Base-by-base conservation (phyloP, 2,329 filamentous ascomycete genomes). In the Trichoderma koningii region DNA sequence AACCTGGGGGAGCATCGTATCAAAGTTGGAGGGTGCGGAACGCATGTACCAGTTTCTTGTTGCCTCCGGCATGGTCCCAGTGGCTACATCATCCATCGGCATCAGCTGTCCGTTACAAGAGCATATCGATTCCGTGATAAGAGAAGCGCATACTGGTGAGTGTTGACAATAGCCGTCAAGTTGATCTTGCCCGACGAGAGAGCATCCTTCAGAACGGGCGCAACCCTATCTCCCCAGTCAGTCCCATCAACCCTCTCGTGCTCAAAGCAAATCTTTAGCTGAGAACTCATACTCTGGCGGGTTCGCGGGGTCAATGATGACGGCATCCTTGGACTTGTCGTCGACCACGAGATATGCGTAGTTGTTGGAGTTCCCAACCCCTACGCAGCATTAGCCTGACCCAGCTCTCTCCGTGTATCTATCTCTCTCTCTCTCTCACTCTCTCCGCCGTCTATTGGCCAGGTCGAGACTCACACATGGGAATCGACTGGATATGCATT, bases 41-140 rank as follows among this genome's bases (percentile, higher is more conserved):
- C 3, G 10, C 12, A 59, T 26, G 21, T 79, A 93, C 92, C 68
- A 97, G 83, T 71, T 93, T 88, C 65, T 85, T 84, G 76, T 99
- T 99, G 9, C 95, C 95, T 68, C 95, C 95, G 0, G 95, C 89
- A 77, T 99, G 95, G 70, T 99, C 95, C 82, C 89, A 89, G 76
- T 99, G 95, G 75, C 93, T 97, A 67, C 19, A 34, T 53, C 9
- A 12, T 62, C 23, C 10, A 26, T n/a, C 14, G 17, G 23, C 34
- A 41, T 63, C 42, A 63, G 50, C 45, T 26, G 14, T 44, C 28
- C 15, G n/a, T 61, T 68, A 51, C 65, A 66, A 7, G 12, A 50
- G 15, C 19, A 48, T 23, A 30, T 38, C 3, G 34, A 38, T 1
- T 30, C 17, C 21, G 21, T 4, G 9, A 7, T 23, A 3, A 6